These are phyloP conservation scores for Solanum habrochaites DNA, from an alignment of 257 asterid species.

Conservation along the genomic window DNA sequence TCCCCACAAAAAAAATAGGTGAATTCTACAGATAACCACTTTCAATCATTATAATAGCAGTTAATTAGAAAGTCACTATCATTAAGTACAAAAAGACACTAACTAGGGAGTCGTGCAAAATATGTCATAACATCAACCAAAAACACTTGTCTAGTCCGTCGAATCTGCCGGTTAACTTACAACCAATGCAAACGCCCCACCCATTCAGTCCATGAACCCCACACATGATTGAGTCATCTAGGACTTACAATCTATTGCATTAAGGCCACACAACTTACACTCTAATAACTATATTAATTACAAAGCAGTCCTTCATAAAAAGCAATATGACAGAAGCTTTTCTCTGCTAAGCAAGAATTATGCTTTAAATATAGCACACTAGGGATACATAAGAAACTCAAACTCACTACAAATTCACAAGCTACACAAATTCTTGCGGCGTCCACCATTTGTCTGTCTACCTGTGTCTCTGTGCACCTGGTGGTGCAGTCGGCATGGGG, in stretches of 20 bases:
- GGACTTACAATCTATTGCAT: too few relatives aligned
- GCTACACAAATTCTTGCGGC: neutral
- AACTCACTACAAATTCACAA: constrained; percentile 4
- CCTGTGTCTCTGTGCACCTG: constrained; percentile 61
- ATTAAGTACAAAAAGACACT: neutral
- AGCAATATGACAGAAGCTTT: neutral
- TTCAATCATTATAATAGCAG: neutral
- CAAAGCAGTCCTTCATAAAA: neutral
- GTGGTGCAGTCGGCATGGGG: constrained; percentile 95
- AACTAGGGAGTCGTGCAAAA: neutral
- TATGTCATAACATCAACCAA: neutral
- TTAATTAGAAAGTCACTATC: neutral
- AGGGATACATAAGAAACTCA: neutral
- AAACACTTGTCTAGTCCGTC: too few relatives aligned
- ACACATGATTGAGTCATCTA: too few relatives aligned
- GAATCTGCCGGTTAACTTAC: too few relatives aligned
- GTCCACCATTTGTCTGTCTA: constrained; percentile 6
- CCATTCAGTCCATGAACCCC: too few relatives aligned
- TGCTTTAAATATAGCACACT: neutral
- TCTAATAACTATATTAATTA: neutral
- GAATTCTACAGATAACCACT: neutral
- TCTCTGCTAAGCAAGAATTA: neutral
- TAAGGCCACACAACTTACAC: neutral
- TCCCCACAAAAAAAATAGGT: neutral
- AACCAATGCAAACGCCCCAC: too few relatives aligned